Evolutionary conservation across 208 protist genomes (phyloP).

Genomic region (Leishmania guyanensis): DNA sequence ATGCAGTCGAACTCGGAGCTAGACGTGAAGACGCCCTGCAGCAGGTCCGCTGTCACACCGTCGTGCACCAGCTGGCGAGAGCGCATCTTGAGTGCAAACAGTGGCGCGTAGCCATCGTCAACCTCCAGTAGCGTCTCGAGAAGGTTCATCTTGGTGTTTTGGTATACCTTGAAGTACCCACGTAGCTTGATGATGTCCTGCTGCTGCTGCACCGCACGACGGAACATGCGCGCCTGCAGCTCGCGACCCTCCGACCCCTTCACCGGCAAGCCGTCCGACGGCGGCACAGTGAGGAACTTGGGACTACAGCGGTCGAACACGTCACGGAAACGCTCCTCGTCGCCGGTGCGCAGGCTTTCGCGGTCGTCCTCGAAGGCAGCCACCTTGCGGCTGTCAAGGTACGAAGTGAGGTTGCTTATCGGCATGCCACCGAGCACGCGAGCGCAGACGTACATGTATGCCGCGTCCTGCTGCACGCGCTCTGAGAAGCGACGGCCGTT

Average conservation of each 20-base stretch:
- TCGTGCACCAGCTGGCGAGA: constrained; percentile 89
- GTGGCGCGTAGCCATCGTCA: constrained; percentile 76
- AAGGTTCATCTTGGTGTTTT: constrained; percentile 84
- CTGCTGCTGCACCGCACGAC: constrained; percentile 88
- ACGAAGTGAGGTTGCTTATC: constrained; percentile 64
- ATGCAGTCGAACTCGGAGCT: constrained; percentile 84
- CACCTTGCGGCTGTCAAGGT: constrained; percentile 59
- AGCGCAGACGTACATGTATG: constrained; percentile 82
- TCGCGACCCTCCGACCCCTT: constrained; percentile 86
- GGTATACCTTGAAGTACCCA: constrained; percentile 90
- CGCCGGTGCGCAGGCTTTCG: constrained; percentile 73
- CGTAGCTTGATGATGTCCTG: constrained; percentile 87
- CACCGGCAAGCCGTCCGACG: constrained; percentile 50
- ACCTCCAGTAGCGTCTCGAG: constrained; percentile 81
- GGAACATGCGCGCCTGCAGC: constrained; percentile 90
- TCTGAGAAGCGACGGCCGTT: constrained; percentile 82
- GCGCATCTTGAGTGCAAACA: constrained; percentile 88
- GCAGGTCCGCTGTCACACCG: constrained; percentile 69
- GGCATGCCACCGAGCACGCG: constrained; percentile 85
- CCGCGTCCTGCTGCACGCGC: constrained; percentile 79
- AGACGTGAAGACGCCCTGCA: constrained; percentile 72
- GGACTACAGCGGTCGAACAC: constrained; percentile 91
- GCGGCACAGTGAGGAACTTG: constrained; percentile 85
- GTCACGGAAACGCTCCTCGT: constrained; percentile 91
- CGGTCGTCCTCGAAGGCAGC: constrained; percentile 84